Percentiles rank a stretch among this genome's conserved stretches.
Evolutionary conservation across 1,284 basidiomycete species (phyloP).

Genomic region (Cystobasidium pallidum): DNA sequence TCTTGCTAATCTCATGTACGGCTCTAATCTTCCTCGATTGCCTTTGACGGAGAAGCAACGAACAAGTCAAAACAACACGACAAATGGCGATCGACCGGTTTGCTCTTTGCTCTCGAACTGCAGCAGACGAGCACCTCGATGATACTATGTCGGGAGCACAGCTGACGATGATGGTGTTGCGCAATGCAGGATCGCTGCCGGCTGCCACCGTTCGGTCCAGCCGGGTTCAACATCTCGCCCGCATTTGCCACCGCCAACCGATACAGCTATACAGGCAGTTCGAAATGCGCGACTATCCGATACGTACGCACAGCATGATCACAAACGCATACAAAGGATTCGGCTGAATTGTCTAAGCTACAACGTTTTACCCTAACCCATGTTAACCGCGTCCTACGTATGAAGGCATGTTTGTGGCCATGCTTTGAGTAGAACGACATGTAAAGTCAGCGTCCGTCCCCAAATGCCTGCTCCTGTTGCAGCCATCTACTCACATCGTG

Average conservation of each 20-base stretch:
- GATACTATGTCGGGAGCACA: too few relatives aligned
- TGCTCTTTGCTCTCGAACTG: too few relatives aligned
- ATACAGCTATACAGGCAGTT: too few relatives aligned
- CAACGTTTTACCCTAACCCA: too few relatives aligned
- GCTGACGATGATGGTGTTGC: too few relatives aligned
- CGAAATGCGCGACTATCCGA: too few relatives aligned
- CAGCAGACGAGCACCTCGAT: too few relatives aligned
- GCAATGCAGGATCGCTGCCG: background rate
- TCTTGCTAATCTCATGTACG: background rate
- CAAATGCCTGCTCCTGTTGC: background rate
- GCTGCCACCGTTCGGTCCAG: background rate
- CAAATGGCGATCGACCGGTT: background rate
- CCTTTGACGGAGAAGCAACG: conserved; percentile 2
- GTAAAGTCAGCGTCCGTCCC: background rate
- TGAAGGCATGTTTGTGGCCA: conserved; percentile 66
- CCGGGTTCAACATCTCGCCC: background rate
- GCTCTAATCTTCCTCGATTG: conserved; percentile 1
- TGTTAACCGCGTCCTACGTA: conserved; percentile 64
- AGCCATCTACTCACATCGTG: conserved; percentile 54
- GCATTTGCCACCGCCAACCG: background rate
- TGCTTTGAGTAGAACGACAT: conserved; percentile 49
- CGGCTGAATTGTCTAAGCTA: too few relatives aligned
- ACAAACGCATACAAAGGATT: too few relatives aligned
- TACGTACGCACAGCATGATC: too few relatives aligned
- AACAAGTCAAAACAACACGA: background rate